A percentile compares a stretch with the other conserved stretches of the same genome.
These are phyloP conservation scores for Porpolomopsis calyptriformis DNA, from an alignment of 768 basidiomycete species.

Conservation along the genomic window DNA sequence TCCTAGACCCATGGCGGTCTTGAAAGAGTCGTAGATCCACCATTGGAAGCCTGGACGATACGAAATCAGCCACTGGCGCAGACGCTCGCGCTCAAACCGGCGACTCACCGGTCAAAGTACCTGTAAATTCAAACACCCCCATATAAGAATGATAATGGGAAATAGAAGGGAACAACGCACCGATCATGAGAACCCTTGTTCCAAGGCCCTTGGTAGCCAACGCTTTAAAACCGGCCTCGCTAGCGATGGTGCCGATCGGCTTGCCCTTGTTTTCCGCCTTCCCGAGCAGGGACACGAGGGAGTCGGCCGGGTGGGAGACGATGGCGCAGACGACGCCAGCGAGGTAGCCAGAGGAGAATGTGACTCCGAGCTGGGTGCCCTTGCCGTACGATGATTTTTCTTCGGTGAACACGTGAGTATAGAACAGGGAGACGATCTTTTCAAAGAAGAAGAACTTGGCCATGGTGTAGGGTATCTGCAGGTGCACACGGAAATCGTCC, in stretches of 20 bases:
- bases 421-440: slow-evolving; percentile 78
- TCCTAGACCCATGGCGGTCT: slow-evolving; percentile 72
- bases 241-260: slow-evolving; percentile 55
- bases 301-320: slow-evolving; percentile 95
- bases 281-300: slow-evolving; percentile 86
- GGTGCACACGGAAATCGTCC: background rate
- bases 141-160: slow-evolving; percentile 4
- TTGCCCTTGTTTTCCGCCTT: slow-evolving; percentile 83
- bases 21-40: slow-evolving; percentile 92
- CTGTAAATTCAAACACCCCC: slow-evolving; percentile 4
- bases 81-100: background rate
- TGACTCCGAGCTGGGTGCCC: slow-evolving; percentile 78
- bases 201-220: slow-evolving; percentile 82
- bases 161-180: slow-evolving; percentile 27
- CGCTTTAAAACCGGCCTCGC: slow-evolving; percentile 52
- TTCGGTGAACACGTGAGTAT: slow-evolving; percentile 73
- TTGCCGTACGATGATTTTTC: slow-evolving; percentile 74
- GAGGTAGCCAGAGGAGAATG: slow-evolving; percentile 85
- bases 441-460: slow-evolving; percentile 98
- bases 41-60: slow-evolving; percentile 71
- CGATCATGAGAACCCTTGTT: slow-evolving; percentile 81
- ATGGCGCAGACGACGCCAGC: slow-evolving; percentile 93
- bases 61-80: slow-evolving; percentile 6
- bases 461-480: slow-evolving; percentile 94
- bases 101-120: slow-evolving; percentile 33